Base-by-base conservation (phyloP, 139 green algal genomes). In the Edaphochlamys debaryana region DNA sequence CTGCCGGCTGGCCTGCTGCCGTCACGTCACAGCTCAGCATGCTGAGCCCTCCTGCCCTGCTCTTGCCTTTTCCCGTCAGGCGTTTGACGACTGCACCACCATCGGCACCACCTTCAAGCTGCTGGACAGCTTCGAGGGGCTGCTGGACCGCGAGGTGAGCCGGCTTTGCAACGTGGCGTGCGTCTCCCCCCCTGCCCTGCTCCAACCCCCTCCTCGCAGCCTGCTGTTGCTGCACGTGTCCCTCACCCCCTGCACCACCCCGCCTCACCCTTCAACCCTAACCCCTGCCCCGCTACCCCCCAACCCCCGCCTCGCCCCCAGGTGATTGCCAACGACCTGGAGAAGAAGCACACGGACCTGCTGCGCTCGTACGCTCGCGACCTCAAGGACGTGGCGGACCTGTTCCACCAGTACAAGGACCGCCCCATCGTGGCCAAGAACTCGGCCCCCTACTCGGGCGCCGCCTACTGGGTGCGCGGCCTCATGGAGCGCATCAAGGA, bases 61-160 rank as follows among this genome's bases (percentile, higher is more conserved):
- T 6, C 19, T 2, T 13, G 36, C 36, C 66, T 37, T 29, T 56
- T 32, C 27, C 36, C 17, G 77, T 50, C 87, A 96, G 93, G 95
- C 92, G 2, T 96, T 97, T 86, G 93, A 96, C 69, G 93, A 96
- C 84, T 95, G 93, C 88, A 92, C 92, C 48, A 98, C 93, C 4
- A 91, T 98, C 34, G 84, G 79, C 30, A 87, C 87, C 40, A 95
- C 93, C 30, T 98, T 98, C 93, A 98, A 98, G 92, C 93, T 98
- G 71, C 88, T 98, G 36, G 96, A 98, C 42, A 90, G 87, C 72
- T 98, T 98, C 84, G 95, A 98, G 86, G 93, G 93, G 29, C 88
- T 98, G 62, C 90, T 98, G 50, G 94, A 98, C 38, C 92, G 96
- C 37, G 92, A 95, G 42, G 92, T n/a, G n/a, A n/a, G n/a, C n/a